Evolutionary conservation across 371 early-diverging fungal species (phyloP), one percentile per base, ranked within the genome.

Genomic region (Actinomortierella ambigua): DNA sequence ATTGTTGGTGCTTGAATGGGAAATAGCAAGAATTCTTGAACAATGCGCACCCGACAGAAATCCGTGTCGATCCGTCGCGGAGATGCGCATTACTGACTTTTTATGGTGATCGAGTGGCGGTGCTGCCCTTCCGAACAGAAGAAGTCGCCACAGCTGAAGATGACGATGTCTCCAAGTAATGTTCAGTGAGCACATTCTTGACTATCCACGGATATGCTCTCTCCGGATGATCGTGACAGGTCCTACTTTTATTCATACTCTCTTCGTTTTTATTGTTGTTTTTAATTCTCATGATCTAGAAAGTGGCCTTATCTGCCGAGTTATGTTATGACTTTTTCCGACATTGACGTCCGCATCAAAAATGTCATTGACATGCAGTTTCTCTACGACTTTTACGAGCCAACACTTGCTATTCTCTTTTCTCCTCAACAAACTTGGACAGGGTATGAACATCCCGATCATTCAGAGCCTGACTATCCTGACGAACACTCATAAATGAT

Each of bases 341-440:
- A 80, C 0, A 87, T 91, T 39, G 91, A 88, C 57, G 65, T 79
- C n/a, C 81, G 85, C 48, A 85, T 97, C 49, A 85, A 86, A 54
- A 90, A 92, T 63, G 86, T 98, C 0, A 86, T 93, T 47, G 98
- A 97, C 65, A 87, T 95, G 82, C 85, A 81, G 1, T 99, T 99
- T 64, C 80, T 99, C 50, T 77, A 90, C 50, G 96, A 92, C 53
- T 98, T 93, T 64, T 87, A 91, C 60, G 95, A 95, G 75, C 98
- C 99, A 3, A 97, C 97, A 1, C 81, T 99, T 20, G 98, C 97
- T 4, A 89, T 98, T 57, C 80, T 99, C 56, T 96, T 92, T 76
- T 92, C 96, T 68, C 80, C 90, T 15, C 67, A 82, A 50, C 78
- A 87, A 48, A 93, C 94, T 20, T 96, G 95, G 94, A 87, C 95